phyloP scores from a whole-genome alignment of 176 grass and related monocot genomes.

The Alopecurus myosuroides region DNA sequence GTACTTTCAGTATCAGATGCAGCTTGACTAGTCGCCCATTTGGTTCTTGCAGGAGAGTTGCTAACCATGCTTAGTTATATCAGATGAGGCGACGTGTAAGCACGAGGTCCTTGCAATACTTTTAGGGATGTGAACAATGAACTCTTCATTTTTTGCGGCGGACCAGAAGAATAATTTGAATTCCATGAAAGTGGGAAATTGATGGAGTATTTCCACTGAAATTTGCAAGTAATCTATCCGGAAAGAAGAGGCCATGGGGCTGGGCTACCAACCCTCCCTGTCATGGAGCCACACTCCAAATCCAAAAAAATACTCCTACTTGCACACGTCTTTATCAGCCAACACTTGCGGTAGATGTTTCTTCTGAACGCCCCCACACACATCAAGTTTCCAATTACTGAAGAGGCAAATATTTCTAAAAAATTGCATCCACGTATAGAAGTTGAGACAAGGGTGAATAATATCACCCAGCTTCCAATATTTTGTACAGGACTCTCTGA shows the following conservation, averaged over 20 bases:
- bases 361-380: background rate
- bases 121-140: background rate
- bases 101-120: background rate
- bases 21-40: slow-evolving; percentile 4
- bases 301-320: background rate
- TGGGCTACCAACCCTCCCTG: too few relatives aligned
- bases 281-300: background rate
- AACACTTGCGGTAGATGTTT: background rate
- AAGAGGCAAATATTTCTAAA: background rate
- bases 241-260: background rate
- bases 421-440: background rate
- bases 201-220: background rate
- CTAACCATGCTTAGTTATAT: too few relatives aligned
- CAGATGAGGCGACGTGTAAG: too few relatives aligned
- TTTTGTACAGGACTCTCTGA: background rate
- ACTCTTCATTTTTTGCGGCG: background rate
- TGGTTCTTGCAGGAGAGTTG: too few relatives aligned
- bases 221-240: background rate
- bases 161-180: background rate
- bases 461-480: background rate
- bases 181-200: background rate
- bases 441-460: background rate
- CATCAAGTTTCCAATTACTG: background rate
- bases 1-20: background rate
- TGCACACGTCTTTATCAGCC: background rate